Base-by-base conservation (phyloP, 2,329 filamentous ascomycete species). In the Calonectria pauciramosa region DNA sequence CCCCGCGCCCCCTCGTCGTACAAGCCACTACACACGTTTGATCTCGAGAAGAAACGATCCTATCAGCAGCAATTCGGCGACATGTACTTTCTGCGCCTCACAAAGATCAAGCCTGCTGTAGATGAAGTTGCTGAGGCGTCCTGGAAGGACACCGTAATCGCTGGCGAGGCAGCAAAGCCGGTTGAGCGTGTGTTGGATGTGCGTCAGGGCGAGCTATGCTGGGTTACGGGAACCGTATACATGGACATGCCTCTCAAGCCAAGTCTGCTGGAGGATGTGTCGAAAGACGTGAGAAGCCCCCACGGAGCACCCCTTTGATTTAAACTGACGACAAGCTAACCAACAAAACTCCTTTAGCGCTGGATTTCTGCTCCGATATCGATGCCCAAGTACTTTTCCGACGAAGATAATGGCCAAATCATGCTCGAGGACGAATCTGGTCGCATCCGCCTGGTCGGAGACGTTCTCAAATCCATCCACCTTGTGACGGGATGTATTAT, bases 161-260 rank as follows among this genome's bases (percentile, higher is more conserved):
- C 91, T 9, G 94, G 92, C 47, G 95, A 98, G 83, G 88, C 88
- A 71, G 95, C 95, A 14, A 91, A 90, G 79, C 92, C 90, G 78
- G 96, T 97, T 20, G 95, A 98, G 38, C 90, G 97, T 79, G 97
- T 99, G 74, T 90, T 99, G 36, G 96, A 99, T 86, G 97, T 99
- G 67, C 93, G 96, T 75, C 97, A 99, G 87, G 97, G 97, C 76
- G 93, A 98, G 86, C 88, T 99, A 44, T 99, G 96, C 87, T 99
- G 96, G 96, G 94, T 99, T 20, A 90, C 93, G 0, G 97, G 97
- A 20, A 99, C 97, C 0, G 92, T 99, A 38, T 99, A 98, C 84
- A 98, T 99, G 94, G 95, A 99, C 77, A 96, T 99, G 95, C 92
- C 94, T 3, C 86, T 98, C 81, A 99, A 99, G 87, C 97, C 97